phyloP scores from a whole-genome alignment of 2,329 filamentous ascomycete genomes.

The Fusarium sp. region DNA sequence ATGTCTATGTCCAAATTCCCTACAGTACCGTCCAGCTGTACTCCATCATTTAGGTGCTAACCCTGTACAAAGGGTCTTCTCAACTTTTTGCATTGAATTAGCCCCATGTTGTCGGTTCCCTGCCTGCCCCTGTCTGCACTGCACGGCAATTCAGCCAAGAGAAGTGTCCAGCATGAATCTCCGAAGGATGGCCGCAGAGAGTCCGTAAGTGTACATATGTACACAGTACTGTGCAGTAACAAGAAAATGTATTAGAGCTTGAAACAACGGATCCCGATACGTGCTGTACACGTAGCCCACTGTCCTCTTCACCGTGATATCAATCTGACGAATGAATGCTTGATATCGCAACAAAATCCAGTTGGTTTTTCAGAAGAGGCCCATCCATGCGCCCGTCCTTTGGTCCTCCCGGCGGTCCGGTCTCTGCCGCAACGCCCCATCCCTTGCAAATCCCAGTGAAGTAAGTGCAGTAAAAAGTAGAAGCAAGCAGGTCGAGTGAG shows the following conservation, averaged over 20 bases:
- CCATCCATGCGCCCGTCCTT: slow-evolving; percentile 1
- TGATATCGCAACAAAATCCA: neutral
- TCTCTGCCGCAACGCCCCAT: slow-evolving; percentile 30
- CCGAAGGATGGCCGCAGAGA: slow-evolving; percentile 35
- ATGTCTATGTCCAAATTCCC: neutral
- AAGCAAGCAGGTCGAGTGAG: slow-evolving; percentile 2
- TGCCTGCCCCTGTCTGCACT: slow-evolving; percentile 17
- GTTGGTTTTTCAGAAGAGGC: slow-evolving; percentile 1
- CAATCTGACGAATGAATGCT: neutral
- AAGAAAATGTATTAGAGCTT: slow-evolving; percentile 4
- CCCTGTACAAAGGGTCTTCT: slow-evolving; percentile 32
- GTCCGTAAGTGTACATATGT: neutral
- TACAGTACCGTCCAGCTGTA: neutral
- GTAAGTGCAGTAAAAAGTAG: neutral
- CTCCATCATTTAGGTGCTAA: neutral
- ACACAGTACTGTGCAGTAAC: neutral
- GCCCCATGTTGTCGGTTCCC: slow-evolving; percentile 19
- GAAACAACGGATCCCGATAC: neutral
- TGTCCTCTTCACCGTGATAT: neutral
- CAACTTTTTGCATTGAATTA: slow-evolving; percentile 14
- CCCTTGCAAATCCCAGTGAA: neutral
- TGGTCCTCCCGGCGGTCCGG: slow-evolving; percentile 24
- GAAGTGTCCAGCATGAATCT: slow-evolving; percentile 22
- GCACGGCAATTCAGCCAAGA: slow-evolving; percentile 19
- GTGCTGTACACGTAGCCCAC: neutral